Evolutionary conservation across 1,284 basidiomycete genomes (phyloP).

Genomic region (Cerrena zonata): DNA sequence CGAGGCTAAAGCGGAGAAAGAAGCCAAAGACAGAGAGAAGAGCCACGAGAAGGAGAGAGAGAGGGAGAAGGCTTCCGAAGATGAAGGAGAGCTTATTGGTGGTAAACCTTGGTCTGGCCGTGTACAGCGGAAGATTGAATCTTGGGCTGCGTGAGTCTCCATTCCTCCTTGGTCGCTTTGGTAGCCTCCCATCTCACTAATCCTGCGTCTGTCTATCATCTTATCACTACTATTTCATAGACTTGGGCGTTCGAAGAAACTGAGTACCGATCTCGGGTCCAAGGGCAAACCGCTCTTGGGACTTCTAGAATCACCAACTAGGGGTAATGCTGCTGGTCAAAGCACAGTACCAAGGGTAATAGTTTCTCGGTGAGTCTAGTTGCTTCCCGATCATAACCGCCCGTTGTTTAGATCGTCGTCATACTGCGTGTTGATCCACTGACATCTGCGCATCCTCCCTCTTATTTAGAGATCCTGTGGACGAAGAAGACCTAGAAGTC

Average conservation of each 20-base stretch:
- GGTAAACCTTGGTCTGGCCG: slow-evolving; percentile 48
- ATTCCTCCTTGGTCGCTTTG: too few species aligned
- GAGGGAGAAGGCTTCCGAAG: slow-evolving; percentile 27
- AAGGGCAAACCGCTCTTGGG: slow-evolving; percentile 19
- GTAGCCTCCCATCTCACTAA: too few species aligned
- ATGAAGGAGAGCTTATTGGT: slow-evolving; percentile 29
- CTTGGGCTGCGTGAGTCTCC: slow-evolving; percentile 66
- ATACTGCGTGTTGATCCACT: not conserved
- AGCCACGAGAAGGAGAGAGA: slow-evolving; percentile 20
- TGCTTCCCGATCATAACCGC: too few species aligned
- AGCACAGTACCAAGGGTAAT: slow-evolving; percentile 30
- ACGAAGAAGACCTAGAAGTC: slow-evolving; percentile 60
- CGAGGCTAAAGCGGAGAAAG: slow-evolving; percentile 18
- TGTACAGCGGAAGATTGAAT: slow-evolving; percentile 64
- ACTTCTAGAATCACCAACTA: slow-evolving; percentile 19
- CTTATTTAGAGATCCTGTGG: slow-evolving; percentile 31
- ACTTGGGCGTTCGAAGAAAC: slow-evolving; percentile 32
- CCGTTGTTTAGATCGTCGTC: too few species aligned
- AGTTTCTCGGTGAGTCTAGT: too few species aligned
- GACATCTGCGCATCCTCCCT: too few species aligned
- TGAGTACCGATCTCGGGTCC: slow-evolving; percentile 30
- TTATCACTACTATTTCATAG: too few species aligned
- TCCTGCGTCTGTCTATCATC: too few species aligned
- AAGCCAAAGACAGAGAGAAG: slow-evolving; percentile 18
- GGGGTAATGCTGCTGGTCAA: slow-evolving; percentile 17